These are phyloP conservation scores for Lactifluus rugatus DNA, from an alignment of 768 basidiomycete genomes.

Conservation along the genomic window DNA sequence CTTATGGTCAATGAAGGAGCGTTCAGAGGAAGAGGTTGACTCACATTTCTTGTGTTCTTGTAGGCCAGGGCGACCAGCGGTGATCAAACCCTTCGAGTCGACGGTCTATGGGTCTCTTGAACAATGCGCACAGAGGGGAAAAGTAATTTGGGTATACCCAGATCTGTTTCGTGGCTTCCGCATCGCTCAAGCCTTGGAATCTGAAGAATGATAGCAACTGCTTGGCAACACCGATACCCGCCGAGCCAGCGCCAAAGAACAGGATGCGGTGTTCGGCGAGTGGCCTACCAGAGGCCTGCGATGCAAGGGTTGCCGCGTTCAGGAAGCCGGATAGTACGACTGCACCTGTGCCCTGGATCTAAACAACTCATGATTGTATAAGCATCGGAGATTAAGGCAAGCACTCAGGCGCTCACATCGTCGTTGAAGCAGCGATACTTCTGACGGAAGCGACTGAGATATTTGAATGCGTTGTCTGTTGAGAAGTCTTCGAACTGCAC, in stretches of 20 bases:
- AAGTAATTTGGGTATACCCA: conserved; percentile 37
- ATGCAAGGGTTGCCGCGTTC: conserved; percentile 76
- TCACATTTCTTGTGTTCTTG: conserved; percentile 79
- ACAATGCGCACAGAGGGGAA: background rate
- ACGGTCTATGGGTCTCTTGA: conserved; percentile 28
- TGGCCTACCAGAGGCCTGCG: conserved; percentile 54
- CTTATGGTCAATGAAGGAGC: conserved; percentile 1
- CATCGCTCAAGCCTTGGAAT: conserved; percentile 59
- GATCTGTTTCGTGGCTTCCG: conserved; percentile 69
- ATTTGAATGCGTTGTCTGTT: conserved; percentile 84
- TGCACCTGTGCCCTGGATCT: conserved; percentile 57
- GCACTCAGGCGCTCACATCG: conserved; percentile 49
- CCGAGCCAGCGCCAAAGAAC: conserved; percentile 89
- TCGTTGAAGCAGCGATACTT: conserved; percentile 82
- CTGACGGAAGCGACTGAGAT: conserved; percentile 65
- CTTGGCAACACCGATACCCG: conserved; percentile 86
- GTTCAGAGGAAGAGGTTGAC: conserved; percentile 19
- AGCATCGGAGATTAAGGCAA: background rate
- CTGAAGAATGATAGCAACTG: conserved; percentile 87
- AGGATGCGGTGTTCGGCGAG: conserved; percentile 73
- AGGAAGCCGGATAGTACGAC: conserved; percentile 86
- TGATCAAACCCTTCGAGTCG: conserved; percentile 83
- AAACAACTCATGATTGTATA: background rate
- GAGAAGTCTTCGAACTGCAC: conserved; percentile 93
- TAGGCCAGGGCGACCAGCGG: conserved; percentile 55